Base-by-base conservation (phyloP, 208 protist genomes). In the Leishmania amazonensis region DNA sequence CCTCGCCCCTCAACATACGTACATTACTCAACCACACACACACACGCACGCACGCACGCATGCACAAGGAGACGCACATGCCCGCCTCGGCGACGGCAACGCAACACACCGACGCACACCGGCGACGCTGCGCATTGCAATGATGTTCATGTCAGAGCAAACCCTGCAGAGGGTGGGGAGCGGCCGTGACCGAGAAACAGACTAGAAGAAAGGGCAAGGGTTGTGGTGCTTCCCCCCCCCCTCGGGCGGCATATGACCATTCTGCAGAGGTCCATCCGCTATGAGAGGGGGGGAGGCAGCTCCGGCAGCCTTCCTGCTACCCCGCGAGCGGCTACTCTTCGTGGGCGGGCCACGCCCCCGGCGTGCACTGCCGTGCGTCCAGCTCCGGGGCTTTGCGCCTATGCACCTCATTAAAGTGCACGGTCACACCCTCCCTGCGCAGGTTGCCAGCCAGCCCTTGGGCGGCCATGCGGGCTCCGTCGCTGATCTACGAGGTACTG, bases 401-500 rank as follows among this genome's bases (percentile, higher is more conserved):
- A 70, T 76, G 75, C 21, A 77, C 11, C 45, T 2, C 47, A 57
- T 84, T 60, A 47, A 84, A 64, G n/a, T 72, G 70, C 67, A n/a
- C 68, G 65, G 19, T 58, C 31, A 77, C 68, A 13, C 72, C 65
- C n/a, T 67, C 81, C 7, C 17, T 71, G 81, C 73, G 62, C 8
- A 80, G 31, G 42, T 53, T 42, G 1, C 68, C 76, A 2, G 75
- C 57, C n/a, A 77, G 57, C 35, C 81, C 54, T 71, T 80, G 51
- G 19, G 81, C 67, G 17, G 75, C 11, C 76, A 80, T 76, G 54
- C 81, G 81, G 0, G 58, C 38, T 2, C 81, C 68, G 47, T 77
- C 81, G 17, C 64, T 72, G 57, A 80, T 80, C 75, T 84, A 57
- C 62, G 76, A 76, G 60, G 76, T 76, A 19, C 75, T 67, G 4